Evolutionary conservation across 257 asterid genomes (phyloP).

Genomic region (Solanum stenotomum): DNA sequence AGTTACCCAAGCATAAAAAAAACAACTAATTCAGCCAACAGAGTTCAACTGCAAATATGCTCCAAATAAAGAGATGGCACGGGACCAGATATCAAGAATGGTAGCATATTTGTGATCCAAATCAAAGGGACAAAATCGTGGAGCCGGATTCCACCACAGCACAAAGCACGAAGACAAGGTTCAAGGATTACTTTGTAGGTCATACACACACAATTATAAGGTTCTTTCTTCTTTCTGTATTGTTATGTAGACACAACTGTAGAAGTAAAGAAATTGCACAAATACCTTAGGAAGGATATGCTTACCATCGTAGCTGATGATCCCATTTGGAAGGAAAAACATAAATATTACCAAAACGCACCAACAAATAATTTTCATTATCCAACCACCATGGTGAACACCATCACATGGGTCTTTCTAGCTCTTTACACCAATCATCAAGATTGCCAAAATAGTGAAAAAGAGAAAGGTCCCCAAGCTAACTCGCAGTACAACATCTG

Average conservation of each 20-base stretch:
- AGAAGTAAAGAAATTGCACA: not conserved
- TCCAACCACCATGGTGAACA: conserved; percentile 92
- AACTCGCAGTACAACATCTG: conserved; percentile 88
- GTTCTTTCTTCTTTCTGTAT: not conserved
- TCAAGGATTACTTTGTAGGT: not conserved
- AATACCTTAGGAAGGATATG: not conserved
- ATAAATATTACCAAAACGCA: conserved; percentile 69
- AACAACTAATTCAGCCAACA: not conserved
- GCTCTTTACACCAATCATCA: conserved; percentile 77
- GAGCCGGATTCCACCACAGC: not conserved
- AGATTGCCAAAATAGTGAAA: conserved; percentile 65
- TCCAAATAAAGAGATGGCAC: not conserved
- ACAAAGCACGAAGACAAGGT: not conserved
- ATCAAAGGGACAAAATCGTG: not conserved
- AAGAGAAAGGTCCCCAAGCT: conserved; percentile 88
- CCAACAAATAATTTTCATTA: conserved; percentile 81
- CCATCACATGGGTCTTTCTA: conserved; percentile 85
- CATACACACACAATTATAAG: not conserved
- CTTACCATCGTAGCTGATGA: conserved; percentile 77
- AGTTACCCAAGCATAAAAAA: not conserved
- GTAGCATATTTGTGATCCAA: not conserved
- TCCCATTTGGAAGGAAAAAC: conserved; percentile 80
- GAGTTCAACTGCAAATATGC: not conserved
- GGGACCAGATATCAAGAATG: not conserved
- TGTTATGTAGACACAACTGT: not conserved